Evolutionary conservation across 441 rosid species (phyloP), one percentile per base, ranked within the genome.

Genomic region (Cnidoscolus chayamansa): DNA sequence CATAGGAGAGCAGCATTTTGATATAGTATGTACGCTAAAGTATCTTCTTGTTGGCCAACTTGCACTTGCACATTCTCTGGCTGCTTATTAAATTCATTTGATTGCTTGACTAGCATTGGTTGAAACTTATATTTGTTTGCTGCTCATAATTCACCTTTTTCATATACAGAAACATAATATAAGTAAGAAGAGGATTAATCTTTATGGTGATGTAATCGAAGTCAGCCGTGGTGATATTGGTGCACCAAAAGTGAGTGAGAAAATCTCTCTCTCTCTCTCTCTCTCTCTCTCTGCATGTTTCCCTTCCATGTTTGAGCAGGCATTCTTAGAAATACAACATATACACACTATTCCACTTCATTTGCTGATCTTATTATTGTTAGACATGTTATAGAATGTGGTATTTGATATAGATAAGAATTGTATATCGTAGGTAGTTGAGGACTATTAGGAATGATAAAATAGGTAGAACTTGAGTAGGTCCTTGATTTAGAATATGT

Each of bases 1-100:
- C 80, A 91, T 97, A 72, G 99, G 99, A 66, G 98, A 89, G 83
- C 89, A 89, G 60, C 97, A 95, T 81, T 88, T 91, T 76, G 97
- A 95, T 76, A 89, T 95, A 65, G 99, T 95, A 81, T 71, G 88
- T 83, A 55, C 59, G 2, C 32, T n/a, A 35, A 35, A 17, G 7
- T 56, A 20, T 7, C 32, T 40, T 48, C 2, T 51, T 40, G 16
- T 25, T 48, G 37, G 40, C 35, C 15, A 37, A 40, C 47, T 48
- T 77, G 4, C 11, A n/a, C 32, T n/a, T 56, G 20, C 45, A 35
- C 72, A 35, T 54, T 55, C 12, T 20, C 40, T 47, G 40, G 55
- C 10, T 20, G 15, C 49, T 55, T 16, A 17, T 2, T 35, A 15
- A 6, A 30, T 59, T 65, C 20, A 7, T 49, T 30, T 55, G 16